Base-by-base conservation (phyloP, 352 stramenopile species). In the Labyrinthula sp. region DNA sequence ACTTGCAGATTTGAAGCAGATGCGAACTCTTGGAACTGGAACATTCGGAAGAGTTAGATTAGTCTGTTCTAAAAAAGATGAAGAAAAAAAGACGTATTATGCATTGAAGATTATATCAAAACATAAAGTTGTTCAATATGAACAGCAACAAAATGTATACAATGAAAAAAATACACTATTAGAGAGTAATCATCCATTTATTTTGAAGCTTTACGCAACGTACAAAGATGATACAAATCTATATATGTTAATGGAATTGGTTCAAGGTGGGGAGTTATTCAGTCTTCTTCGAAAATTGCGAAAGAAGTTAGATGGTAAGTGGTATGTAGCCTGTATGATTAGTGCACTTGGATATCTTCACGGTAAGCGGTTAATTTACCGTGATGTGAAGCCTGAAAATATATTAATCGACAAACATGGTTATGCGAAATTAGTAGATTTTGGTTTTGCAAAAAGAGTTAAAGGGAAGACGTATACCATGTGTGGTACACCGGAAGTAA, bases 11-110 rank as follows among this genome's bases (percentile, higher is more conserved):
- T 25, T 57, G 12, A 39, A 57, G 37, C 24, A 45, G 2, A 12
- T 57, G 9, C 12, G 33, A 12, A 91, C 87, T 30, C 77, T 97
- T 17, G 89, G 89, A 24, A 87, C 81, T n/a, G 89, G 88, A 20
- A 93, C 85, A 0, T 97, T 97, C 55, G 88, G 86, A 1, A 73
- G 87, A 24, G 88, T 97, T 12, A 79, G 84, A 47, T 73, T 87
- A 18, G 72, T 84, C 7, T 66, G 67, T 30, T 68, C 82, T 56
- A 58, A 56, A 3, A 61, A 68, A 4, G 20, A 45, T 3, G 31
- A 33, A 24, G 23, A 17, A 18, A 31, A 35, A 2, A 75, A 77
- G 48, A 59, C 84, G 38, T 68, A 80, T n/a, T 59, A 45, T n/a
- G 54, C 54, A 2, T 31, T 61, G 7, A 61, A 61, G 40, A 43